Evolutionary conservation across 768 basidiomycete genomes (phyloP).

Genomic region (Cubamyces sp.): DNA sequence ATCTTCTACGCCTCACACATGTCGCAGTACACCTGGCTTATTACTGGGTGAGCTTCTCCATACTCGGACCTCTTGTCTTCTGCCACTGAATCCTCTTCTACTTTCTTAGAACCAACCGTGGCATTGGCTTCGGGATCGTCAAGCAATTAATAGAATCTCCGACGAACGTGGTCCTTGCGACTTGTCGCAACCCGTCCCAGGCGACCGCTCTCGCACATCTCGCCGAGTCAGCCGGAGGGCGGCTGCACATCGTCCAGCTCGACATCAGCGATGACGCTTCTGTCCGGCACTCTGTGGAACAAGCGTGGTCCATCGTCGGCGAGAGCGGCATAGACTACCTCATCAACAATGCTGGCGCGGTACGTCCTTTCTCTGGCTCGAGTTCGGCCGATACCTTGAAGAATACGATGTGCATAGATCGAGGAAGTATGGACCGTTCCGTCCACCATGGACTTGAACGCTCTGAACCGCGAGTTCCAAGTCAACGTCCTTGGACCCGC

Average conservation of each 20-base stretch:
- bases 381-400: no score
- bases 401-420: no score
- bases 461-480: constrained; percentile 31
- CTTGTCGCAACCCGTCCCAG: constrained; percentile 33
- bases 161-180: constrained; percentile 34
- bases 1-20: no score
- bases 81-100: not conserved
- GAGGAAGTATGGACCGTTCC: not conserved
- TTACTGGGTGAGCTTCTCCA: constrained; percentile 27
- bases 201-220: constrained; percentile 31
- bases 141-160: constrained; percentile 29
- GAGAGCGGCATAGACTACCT: constrained; percentile 43
- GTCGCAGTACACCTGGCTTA: constrained; percentile 27
- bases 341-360: constrained; percentile 43
- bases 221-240: constrained; percentile 29
- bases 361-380: constrained; percentile 18
- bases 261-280: constrained; percentile 35
- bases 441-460: constrained; percentile 28
- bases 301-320: constrained; percentile 32
- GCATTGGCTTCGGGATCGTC: constrained; percentile 36
- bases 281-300: constrained; percentile 31
- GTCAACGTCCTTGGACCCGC: constrained; percentile 42
- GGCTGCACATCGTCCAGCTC: constrained; percentile 39
- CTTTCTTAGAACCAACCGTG: constrained; percentile 10
- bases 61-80: not conserved